Base-by-base conservation (phyloP, 2,329 filamentous ascomycete genomes). In the Pseudogymnoascus sp. region DNA sequence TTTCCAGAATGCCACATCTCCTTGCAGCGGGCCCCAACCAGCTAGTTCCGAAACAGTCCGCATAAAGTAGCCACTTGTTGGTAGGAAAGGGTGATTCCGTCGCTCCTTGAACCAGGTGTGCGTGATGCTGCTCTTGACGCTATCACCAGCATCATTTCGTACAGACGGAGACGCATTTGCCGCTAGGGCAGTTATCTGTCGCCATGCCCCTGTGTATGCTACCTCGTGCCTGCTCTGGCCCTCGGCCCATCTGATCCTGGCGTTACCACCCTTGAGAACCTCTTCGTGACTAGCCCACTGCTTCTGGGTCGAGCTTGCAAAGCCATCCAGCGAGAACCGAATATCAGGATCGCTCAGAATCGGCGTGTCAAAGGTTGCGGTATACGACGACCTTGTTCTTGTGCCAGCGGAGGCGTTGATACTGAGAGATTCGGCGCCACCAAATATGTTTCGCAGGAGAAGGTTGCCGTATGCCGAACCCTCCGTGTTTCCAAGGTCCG, bases 271-370 rank as follows among this genome's bases (percentile, higher is more conserved):
- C 71, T 88, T 90, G 19, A 95, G 77, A 2, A 88, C 86, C 76
- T 99, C 93, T 69, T 97, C 93, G 72, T 99, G 93, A 66, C 90
- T 94, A 22, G 94, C 92, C 90, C 91, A 97, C 11, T 87, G 84
- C 76, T 97, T 97, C 65, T 93, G 84, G 0, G 91, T 95, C 49
- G 91, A 87, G 65, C 90, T 96, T 8, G 89, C 87, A 49, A 96
- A 79, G 1, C 84, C 92, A 67, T 96, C 92, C 64, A 96, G 70
- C 67, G 93, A 88, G 65, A 92, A 79, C 64, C 88, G 84, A 69
- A 91, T 78, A 72, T 96, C 88, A 0, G 94, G 92, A 72, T 96
- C 90, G 75, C 89, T 90, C 62, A 90, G 79, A 55, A 99, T 80
- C 0, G 94, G 94, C 0, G 90, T 87, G 64, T 91, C 88, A 65